A percentile compares a stretch with the other conserved stretches of the same genome.
Evolutionary conservation across 768 basidiomycete species (phyloP).

Genomic region (Auricularia sp.): DNA sequence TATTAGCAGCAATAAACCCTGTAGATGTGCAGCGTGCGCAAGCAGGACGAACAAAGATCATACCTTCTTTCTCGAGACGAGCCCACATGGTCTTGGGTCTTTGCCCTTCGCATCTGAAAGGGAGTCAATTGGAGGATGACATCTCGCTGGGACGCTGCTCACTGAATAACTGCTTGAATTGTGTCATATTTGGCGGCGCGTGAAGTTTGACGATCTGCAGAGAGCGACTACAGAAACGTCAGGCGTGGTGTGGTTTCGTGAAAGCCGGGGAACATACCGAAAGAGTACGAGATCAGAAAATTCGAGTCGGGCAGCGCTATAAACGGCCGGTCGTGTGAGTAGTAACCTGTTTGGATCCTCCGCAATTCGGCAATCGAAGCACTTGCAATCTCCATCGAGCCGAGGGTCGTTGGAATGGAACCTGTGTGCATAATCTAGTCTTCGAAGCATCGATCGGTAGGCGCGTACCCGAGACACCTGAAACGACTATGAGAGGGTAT

Average conservation of each 20-base stretch:
- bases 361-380: conserved; percentile 68
- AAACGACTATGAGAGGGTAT: background rate
- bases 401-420: conserved; percentile 52
- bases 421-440: conserved; percentile 23
- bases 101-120: conserved; percentile 21
- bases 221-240: conserved; percentile 39
- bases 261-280: conserved; percentile 34
- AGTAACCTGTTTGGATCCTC: conserved; percentile 56
- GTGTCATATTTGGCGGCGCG: conserved; percentile 30
- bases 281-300: conserved; percentile 64
- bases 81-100: conserved; percentile 57
- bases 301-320: conserved; percentile 49
- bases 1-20: conserved; percentile 46
- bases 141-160: conserved; percentile 22
- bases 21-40: too few species aligned
- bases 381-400: conserved; percentile 52
- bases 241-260: background rate
- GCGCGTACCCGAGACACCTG: conserved; percentile 53
- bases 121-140: too few species aligned
- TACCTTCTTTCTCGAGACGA: conserved; percentile 64
- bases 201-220: conserved; percentile 57
- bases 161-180: conserved; percentile 46
- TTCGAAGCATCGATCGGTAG: background rate
- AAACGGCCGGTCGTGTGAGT: conserved; percentile 49
- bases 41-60: background rate